Base-by-base conservation (phyloP, 2,329 filamentous ascomycete species). In the Bimuria novae-zelandiae region DNA sequence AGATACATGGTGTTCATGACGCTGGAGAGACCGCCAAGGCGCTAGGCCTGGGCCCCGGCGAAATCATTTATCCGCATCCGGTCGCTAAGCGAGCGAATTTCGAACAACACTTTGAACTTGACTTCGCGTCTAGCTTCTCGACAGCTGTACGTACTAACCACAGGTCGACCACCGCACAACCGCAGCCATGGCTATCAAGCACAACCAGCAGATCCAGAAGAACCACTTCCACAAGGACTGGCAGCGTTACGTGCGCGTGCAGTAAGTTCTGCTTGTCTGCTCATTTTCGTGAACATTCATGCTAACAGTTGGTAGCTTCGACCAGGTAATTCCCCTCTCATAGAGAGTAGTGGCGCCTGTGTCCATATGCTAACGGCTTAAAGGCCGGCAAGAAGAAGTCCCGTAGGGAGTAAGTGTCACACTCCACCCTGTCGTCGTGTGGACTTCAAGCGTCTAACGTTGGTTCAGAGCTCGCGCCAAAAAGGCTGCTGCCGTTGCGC, bases 161-260 rank as follows among this genome's bases (percentile, higher is more conserved):
- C 60, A 70, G 68, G 65, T 70, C 60, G 56, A 52, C n/a, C 56
- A 55, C 60, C 66, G 68, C 3, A 10, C n/a, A n/a, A n/a, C n/a
- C n/a, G 65, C 60, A 67, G 64, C 60, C 67, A 72, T 72, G 92
- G 90, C 93, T 86, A 96, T 97, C 91, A 96, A 96, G 88, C 92
- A 97, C 89, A 97, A 97, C 85, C 92, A 97, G 85, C 89, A 93
- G 85, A 89, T 97, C 81, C 89, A 89, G 79, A 89, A 93, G 87
- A 96, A 95, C 87, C 92, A 73, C 55, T 73, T 73, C 69, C 70
- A 71, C 67, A 72, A 72, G 65, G 92, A 99, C 86, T 99, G 67
- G 94, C 92, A 97, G 83, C 90, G 92, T 84, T 90, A 92, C 83
- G 94, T 99, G 78, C 90, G 92, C 83, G 90, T 90, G 82, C 94